Base-by-base conservation (phyloP, 2,329 filamentous ascomycete genomes). In the Nemania sp. region DNA sequence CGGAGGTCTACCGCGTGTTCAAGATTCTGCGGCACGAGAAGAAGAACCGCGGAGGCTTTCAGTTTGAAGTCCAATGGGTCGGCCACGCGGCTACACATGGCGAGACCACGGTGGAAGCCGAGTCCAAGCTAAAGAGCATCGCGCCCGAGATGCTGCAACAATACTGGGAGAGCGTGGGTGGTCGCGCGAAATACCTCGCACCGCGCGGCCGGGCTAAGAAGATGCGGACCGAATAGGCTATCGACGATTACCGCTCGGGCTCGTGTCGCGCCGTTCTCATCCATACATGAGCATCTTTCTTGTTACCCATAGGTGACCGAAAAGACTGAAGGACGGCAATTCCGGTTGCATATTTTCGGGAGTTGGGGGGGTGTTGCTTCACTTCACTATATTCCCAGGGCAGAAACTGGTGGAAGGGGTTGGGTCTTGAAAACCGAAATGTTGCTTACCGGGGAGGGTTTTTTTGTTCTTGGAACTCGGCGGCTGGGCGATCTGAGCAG, bases 1-100 rank as follows among this genome's bases (percentile, higher is more conserved):
- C 64, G 4, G 69, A 73, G 63, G 58, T 48, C 5, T 75, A 74
- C 47, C 67, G 68, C 52, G 68, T 72, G 18, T 74, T 68, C 54
- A 69, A 66, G 34, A 59, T 75, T 21, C 59, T 74, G 13, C 40
- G 62, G 3, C 71, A 75, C 56, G 64, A 72, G 53, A 73, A 67
- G 63, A 68, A 64, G 29, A 46, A 55, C n/a, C 60, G 67, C 50
- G 67, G 69, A 1, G 68, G 67, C 13, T 73, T 74, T 56, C 62
- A 69, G 40, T 67, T 74, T 40, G 68, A 72, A 56, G 68, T 75
- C 2, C 73, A 75, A 51, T 75, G 73, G 73, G 71, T 75, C 1
- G 73, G 73, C 2, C 71, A 75, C 54, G 65, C 72, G 9, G 50
- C 65, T 5, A 68, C 59, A n/a, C 67, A 56, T 15, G 65, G 60